phyloP scores from a whole-genome alignment of 371 early-diverging fungal species.

The Gilbertella persicaria region DNA sequence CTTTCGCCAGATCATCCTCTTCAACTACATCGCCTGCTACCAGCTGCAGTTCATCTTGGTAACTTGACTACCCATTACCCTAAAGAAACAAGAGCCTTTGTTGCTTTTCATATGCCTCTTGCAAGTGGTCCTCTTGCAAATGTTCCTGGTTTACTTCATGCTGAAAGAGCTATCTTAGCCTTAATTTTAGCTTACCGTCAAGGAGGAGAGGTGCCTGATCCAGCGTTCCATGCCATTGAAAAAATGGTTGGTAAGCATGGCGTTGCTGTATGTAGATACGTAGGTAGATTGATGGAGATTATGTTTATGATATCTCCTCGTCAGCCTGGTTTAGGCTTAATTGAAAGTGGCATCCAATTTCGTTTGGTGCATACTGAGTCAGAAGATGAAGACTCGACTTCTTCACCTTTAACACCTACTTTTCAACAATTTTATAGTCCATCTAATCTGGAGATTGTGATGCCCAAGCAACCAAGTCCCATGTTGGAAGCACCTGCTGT shows the following conservation, averaged over 20 bases:
- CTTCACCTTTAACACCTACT: slow-evolving; percentile 9
- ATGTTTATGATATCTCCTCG: slow-evolving; percentile 31
- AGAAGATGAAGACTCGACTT: neutral
- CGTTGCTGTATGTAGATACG: slow-evolving; percentile 26
- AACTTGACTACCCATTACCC: slow-evolving; percentile 49
- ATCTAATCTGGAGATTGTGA: slow-evolving; percentile 5
- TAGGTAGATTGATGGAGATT: slow-evolving; percentile 32
- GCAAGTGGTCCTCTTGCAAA: slow-evolving; percentile 52
- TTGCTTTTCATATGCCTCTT: slow-evolving; percentile 50
- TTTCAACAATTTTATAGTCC: slow-evolving; percentile 6
- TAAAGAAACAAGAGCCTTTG: slow-evolving; percentile 51
- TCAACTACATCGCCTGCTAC: slow-evolving; percentile 43
- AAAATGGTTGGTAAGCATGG: slow-evolving; percentile 25
- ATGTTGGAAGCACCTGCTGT: slow-evolving; percentile 27
- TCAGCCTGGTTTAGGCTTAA: slow-evolving; percentile 23
- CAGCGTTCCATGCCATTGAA: slow-evolving; percentile 22
- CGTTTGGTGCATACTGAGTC: slow-evolving; percentile 6
- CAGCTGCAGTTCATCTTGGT: slow-evolving; percentile 40
- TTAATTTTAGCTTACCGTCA: slow-evolving; percentile 49
- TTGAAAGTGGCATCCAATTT: slow-evolving; percentile 20
- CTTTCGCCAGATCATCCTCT: slow-evolving; percentile 18
- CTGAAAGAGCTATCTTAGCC: slow-evolving; percentile 50
- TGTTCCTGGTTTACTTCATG: slow-evolving; percentile 48
- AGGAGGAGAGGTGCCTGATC: slow-evolving; percentile 41
- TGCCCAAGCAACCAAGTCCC: slow-evolving; percentile 12